phyloP scores from a whole-genome alignment of 2,329 filamentous ascomycete genomes.

The Chaetothyriales sp. region DNA sequence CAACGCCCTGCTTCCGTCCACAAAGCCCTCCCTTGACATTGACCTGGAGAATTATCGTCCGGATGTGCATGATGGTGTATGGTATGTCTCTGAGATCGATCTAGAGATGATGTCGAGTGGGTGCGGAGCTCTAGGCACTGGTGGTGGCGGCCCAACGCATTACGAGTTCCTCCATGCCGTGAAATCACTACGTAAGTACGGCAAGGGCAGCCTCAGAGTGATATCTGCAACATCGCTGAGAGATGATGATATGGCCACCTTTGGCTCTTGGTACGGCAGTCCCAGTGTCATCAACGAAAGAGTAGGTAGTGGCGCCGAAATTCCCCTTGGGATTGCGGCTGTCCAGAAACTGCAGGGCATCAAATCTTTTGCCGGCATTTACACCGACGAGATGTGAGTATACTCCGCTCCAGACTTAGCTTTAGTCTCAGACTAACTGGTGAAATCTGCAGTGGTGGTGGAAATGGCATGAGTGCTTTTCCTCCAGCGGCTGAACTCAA shows the following conservation, averaged over 20 bases:
- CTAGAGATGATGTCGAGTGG: constrained; percentile 33
- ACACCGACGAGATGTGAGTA: constrained; percentile 43
- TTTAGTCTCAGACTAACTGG: neutral
- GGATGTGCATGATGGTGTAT: constrained; percentile 26
- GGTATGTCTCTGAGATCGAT: constrained; percentile 35
- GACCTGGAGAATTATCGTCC: constrained; percentile 27
- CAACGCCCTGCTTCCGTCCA: constrained; percentile 10
- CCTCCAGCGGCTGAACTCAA: constrained; percentile 35
- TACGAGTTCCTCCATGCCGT: constrained; percentile 27
- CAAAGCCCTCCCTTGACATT: constrained; percentile 9
- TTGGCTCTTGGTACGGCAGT: constrained; percentile 12
- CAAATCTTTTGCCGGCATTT: constrained; percentile 40
- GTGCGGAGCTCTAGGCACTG: constrained; percentile 37
- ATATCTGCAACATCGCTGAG: constrained; percentile 30
- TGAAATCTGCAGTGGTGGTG: constrained; percentile 36
- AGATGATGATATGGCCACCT: constrained; percentile 32
- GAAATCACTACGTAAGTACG: constrained; percentile 18
- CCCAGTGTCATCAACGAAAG: constrained; percentile 20
- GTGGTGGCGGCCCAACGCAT: constrained; percentile 35
- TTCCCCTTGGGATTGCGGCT: constrained; percentile 35
- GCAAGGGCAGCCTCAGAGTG: constrained; percentile 27
- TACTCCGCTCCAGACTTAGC: neutral
- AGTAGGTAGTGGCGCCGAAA: constrained; percentile 34
- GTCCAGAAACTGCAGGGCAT: constrained; percentile 39
- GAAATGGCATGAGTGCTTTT: constrained; percentile 49